Percentiles rank a stretch among this genome's conserved stretches.
phyloP scores from a whole-genome alignment of 2,329 filamentous ascomycete species.

The Ustilaginoidea virens region DNA sequence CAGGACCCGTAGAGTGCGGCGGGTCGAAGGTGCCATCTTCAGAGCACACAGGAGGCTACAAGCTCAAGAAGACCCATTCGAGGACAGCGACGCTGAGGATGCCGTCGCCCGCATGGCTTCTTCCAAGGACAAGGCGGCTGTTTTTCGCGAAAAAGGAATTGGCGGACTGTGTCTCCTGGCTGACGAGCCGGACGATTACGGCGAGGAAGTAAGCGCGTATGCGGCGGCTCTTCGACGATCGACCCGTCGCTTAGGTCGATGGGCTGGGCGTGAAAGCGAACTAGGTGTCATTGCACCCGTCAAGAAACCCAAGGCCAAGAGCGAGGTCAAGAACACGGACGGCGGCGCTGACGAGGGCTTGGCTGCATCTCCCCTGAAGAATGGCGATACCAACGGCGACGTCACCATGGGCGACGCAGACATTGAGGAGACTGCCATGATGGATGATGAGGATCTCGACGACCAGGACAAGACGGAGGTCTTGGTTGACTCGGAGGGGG shows the following conservation, averaged over 20 bases:
- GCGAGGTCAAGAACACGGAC: slow-evolving; percentile 8
- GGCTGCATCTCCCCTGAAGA: slow-evolving; percentile 7
- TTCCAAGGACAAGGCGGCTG: slow-evolving; percentile 11
- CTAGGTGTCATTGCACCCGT: slow-evolving; percentile 30
- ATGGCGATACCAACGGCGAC: slow-evolving; percentile 25
- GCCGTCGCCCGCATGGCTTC: slow-evolving; percentile 17
- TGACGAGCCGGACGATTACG: slow-evolving; percentile 55
- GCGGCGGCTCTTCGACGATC: slow-evolving; percentile 49
- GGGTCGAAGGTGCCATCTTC: slow-evolving; percentile 49
- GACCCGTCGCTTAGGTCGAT: slow-evolving; percentile 51
- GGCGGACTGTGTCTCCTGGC: slow-evolving; percentile 48
- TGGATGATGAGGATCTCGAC: slow-evolving; percentile 31
- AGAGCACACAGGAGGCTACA: slow-evolving; percentile 51
- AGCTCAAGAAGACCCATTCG: slow-evolving; percentile 36
- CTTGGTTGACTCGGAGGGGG: slow-evolving; percentile 20
- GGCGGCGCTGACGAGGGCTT: slow-evolving; percentile 2
- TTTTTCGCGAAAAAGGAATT: slow-evolving; percentile 41
- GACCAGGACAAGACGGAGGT: slow-evolving; percentile 23
- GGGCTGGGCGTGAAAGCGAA: slow-evolving; percentile 35
- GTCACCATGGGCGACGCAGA: slow-evolving; percentile 36
- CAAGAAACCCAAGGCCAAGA: slow-evolving; percentile 22
- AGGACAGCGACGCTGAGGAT: slow-evolving; percentile 48
- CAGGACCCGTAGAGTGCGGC: slow-evolving; percentile 43
- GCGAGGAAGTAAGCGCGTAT: slow-evolving; percentile 56
- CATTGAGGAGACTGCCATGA: slow-evolving; percentile 27